These are phyloP conservation scores for Epichloe sibirici DNA, from an alignment of 2,329 filamentous ascomycete genomes.

Conservation along the genomic window DNA sequence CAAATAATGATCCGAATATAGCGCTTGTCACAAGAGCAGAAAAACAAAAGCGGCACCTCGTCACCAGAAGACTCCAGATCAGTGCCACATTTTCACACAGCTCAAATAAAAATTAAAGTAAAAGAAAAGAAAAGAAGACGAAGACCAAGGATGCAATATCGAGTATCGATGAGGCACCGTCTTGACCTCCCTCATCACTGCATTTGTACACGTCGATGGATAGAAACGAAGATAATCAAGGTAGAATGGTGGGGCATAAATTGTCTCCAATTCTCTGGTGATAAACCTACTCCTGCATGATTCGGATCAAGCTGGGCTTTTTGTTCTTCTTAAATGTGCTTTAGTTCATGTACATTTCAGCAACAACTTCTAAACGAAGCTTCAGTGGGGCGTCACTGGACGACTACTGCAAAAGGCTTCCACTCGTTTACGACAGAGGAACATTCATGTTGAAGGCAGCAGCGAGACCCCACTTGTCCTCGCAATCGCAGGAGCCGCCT, in stretches of 20 bases:
- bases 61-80: conserved; percentile 1
- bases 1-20: conserved; percentile 13
- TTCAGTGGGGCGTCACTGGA: background rate
- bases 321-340: conserved; percentile 5
- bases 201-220: background rate
- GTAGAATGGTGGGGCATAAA: background rate
- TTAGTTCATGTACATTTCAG: conserved; percentile 19
- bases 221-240: background rate
- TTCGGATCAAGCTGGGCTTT: conserved; percentile 10
- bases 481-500: conserved; percentile 54
- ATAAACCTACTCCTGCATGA: conserved; percentile 5
- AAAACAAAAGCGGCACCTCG: background rate
- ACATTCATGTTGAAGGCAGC: conserved; percentile 4
- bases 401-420: background rate
- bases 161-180: background rate
- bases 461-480: conserved; percentile 66
- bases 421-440: background rate
- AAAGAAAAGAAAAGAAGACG: background rate
- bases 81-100: background rate
- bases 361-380: background rate
- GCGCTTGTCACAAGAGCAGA: conserved; percentile 8
- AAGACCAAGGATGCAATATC: background rate
- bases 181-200: background rate
- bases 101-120: background rate
- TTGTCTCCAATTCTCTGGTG: background rate